Base-by-base conservation (phyloP, 768 basidiomycete species). In the Tricholoma matsutake region DNA sequence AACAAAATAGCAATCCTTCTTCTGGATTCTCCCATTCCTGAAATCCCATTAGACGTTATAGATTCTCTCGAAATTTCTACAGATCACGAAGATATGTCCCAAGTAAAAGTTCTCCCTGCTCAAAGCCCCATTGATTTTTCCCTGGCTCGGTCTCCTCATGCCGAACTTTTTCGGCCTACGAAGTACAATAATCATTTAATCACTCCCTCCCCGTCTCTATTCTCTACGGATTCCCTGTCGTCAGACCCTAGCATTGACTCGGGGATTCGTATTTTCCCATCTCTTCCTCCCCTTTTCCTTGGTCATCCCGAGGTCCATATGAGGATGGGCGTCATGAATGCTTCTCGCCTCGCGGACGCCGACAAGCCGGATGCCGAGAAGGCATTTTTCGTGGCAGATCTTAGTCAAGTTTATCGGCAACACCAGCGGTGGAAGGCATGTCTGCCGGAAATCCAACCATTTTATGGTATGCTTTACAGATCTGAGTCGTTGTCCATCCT, bases 301-400 rank as follows among this genome's bases (percentile, higher is more conserved):
- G 91, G 91, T 18, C 88, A 88, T 65, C 83, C 89, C 29, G 86
- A 89, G 54, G 69, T 89, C 32, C 91, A 92, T 70, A 81, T 94
- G 56, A 80, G 91, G 52, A 84, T 84, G 63, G 90, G 90, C n/a
- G 83, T 94, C 57, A 86, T 92, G 78, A 79, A 80, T 28, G 86
- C 89, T 0, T 77, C 81, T 4, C 76, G 77, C 58, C 77, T 81
- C 32, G 75, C 81, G 18, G 79, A 80, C 34, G 79, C 78, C 25
- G 78, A 83, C 60, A 81, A 83, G 63, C 80, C 81, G 18, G 87
- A 93, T 68, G 89, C 94, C 10, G 97, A 98, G 76, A 88, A 87
- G 61, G 96, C 97, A 6, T 98, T 98, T 74, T 98, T 98, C 68
- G 96, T 97, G 10, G 94, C 91, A 10, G 97, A 99, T 74, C 86